phyloP scores from a whole-genome alignment of 1,139 yeast species.

The Taphrina confusa region DNA sequence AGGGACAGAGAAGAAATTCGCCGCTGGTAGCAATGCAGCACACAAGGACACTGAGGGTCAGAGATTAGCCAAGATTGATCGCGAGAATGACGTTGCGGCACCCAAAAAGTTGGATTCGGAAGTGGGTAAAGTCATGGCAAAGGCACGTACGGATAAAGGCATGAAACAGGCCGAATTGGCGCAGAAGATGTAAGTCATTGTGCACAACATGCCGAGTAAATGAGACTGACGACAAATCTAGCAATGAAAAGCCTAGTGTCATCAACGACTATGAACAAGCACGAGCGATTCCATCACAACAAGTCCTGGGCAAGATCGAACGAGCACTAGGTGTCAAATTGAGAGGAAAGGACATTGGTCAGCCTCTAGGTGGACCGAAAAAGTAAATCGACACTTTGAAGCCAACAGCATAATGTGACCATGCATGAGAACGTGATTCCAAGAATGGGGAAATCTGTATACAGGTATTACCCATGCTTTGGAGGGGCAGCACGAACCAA shows the following conservation, averaged over 20 bases:
- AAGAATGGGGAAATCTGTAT: too few relatives aligned
- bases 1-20: constrained; percentile 90
- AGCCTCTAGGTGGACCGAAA: constrained; percentile 79
- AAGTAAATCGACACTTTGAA: constrained; percentile 50
- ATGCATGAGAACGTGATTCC: too few relatives aligned
- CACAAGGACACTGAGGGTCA: constrained; percentile 86
- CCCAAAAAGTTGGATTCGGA: constrained; percentile 80
- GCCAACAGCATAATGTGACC: too few relatives aligned
- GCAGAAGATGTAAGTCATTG: constrained; percentile 60
- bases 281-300: constrained; percentile 95
- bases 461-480: too few relatives aligned
- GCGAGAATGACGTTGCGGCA: constrained; percentile 89
- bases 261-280: constrained; percentile 97
- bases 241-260: constrained; percentile 89
- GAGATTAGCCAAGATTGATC: constrained; percentile 86
- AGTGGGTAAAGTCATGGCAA: constrained; percentile 85
- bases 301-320: constrained; percentile 85
- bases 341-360: constrained; percentile 94
- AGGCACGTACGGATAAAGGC: constrained; percentile 85
- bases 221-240: neutral
- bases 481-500: too few relatives aligned
- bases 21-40: constrained; percentile 59
- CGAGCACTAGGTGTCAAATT: constrained; percentile 91
- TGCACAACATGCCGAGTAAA: neutral
- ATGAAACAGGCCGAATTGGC: constrained; percentile 95